phyloP scores from a whole-genome alignment of 768 basidiomycete genomes.

The Clitopilus passeckerianus region DNA sequence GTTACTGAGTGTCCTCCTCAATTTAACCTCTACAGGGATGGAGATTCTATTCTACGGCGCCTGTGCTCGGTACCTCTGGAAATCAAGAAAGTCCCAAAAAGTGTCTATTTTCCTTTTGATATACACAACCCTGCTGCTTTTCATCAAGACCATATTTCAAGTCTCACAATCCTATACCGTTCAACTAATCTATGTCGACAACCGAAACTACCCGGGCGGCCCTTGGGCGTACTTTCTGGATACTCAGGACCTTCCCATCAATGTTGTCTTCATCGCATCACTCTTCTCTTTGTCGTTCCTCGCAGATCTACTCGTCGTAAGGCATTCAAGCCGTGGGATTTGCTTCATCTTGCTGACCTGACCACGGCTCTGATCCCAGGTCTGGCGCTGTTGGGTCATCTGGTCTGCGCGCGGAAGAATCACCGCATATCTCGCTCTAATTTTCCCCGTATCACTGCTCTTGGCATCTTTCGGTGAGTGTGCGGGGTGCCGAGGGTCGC shows the following conservation, averaged over 20 bases:
- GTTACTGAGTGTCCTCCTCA: constrained; percentile 6
- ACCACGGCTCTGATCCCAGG: constrained; percentile 13
- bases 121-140: constrained; percentile 29
- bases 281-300: constrained; percentile 33
- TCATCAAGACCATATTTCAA: constrained; percentile 27
- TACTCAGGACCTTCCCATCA: constrained; percentile 28
- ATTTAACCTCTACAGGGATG: constrained; percentile 27
- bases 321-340: constrained; percentile 3
- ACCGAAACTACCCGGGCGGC: constrained; percentile 26
- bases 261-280: constrained; percentile 31
- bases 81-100: constrained; percentile 18
- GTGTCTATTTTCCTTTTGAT: constrained; percentile 26
- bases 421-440: constrained; percentile 24
- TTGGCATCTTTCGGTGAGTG: constrained; percentile 35
- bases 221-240: constrained; percentile 33
- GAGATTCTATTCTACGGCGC: constrained; percentile 30
- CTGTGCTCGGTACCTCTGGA: constrained; percentile 33
- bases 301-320: constrained; percentile 36
- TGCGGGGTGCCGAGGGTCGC: background rate
- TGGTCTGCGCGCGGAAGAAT: constrained; percentile 30
- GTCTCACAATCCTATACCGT: constrained; percentile 28
- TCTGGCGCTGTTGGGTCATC: constrained; percentile 45
- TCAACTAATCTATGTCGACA: constrained; percentile 29
- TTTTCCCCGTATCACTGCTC: constrained; percentile 30
- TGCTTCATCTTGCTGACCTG: background rate